A percentile compares a stretch with the other conserved stretches of the same genome.
These are phyloP conservation scores for Aegle marmelos DNA, from an alignment of 345 rosid species.

Conservation along the genomic window DNA sequence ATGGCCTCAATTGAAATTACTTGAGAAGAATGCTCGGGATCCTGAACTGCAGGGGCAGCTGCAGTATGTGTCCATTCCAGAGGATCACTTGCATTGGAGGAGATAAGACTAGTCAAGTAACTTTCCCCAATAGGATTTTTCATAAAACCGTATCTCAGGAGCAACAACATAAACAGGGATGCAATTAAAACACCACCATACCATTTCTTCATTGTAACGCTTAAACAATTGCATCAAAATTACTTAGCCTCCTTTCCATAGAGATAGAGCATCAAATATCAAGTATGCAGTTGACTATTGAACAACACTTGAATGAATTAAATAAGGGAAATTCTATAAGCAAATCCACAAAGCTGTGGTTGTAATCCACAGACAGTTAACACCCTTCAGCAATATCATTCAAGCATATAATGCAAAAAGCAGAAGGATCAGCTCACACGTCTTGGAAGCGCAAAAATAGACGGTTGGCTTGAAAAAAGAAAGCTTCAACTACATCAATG, in stretches of 20 bases:
- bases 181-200: slow-evolving; percentile 64
- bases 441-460: slow-evolving; percentile 1
- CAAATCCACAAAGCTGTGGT: slow-evolving; percentile 8
- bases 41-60: slow-evolving; percentile 49
- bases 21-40: slow-evolving; percentile 53
- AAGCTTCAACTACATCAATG: slow-evolving; percentile 8
- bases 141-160: slow-evolving; percentile 65
- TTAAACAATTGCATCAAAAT: slow-evolving; percentile 15
- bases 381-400: background rate
- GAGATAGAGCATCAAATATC: slow-evolving; percentile 8
- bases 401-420: slow-evolving; percentile 1
- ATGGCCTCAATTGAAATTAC: slow-evolving; percentile 56
- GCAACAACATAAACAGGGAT: slow-evolving; percentile 71
- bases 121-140: slow-evolving; percentile 58
- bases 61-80: slow-evolving; percentile 68
- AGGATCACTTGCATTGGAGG: slow-evolving; percentile 64
- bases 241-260: slow-evolving; percentile 4
- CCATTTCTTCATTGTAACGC: slow-evolving; percentile 78
- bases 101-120: slow-evolving; percentile 39
- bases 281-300: background rate
- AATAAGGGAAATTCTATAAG: background rate
- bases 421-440: slow-evolving; percentile 18
- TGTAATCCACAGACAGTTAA: slow-evolving; percentile 2
- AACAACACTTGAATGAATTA: slow-evolving; percentile 11
- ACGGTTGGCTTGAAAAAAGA: slow-evolving; percentile 15